A percentile compares a stretch with the other conserved stretches of the same genome.
These are phyloP conservation scores for Cronartium quercuum DNA, from an alignment of 1,284 basidiomycete genomes.

Conservation along the genomic window DNA sequence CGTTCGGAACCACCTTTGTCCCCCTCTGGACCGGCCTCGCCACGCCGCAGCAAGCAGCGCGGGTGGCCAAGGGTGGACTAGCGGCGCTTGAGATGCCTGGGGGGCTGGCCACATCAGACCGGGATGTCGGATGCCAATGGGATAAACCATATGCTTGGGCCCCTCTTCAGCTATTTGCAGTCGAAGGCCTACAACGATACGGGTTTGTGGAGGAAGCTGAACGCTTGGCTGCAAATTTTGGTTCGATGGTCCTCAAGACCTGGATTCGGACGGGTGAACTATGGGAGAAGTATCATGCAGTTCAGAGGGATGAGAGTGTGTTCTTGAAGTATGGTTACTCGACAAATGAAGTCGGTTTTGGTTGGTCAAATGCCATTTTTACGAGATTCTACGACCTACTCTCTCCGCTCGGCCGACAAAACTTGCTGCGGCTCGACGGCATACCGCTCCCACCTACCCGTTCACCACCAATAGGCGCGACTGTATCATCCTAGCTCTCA, in stretches of 20 bases:
- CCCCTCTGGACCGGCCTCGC: slow-evolving; percentile 28
- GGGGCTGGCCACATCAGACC: slow-evolving; percentile 8
- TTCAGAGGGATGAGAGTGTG: slow-evolving; percentile 10
- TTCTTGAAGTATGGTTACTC: slow-evolving; percentile 30
- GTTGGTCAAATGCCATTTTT: slow-evolving; percentile 30
- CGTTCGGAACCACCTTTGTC: slow-evolving; percentile 18
- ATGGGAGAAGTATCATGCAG: slow-evolving; percentile 32
- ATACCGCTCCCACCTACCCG: background rate
- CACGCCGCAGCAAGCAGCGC: background rate
- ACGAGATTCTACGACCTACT: slow-evolving; percentile 24
- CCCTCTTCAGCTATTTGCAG: slow-evolving; percentile 25
- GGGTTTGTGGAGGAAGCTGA: background rate
- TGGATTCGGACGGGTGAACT: slow-evolving; percentile 8
- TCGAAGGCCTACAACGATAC: slow-evolving; percentile 20
- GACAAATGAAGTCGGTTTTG: slow-evolving; percentile 29
- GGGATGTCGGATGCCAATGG: slow-evolving; percentile 23
- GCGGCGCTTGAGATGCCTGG: background rate
- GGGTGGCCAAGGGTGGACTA: background rate
- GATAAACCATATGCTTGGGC: slow-evolving; percentile 32
- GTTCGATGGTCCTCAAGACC: slow-evolving; percentile 27
- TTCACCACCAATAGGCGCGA: no score
- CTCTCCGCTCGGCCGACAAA: background rate
- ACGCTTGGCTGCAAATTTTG: slow-evolving; percentile 20
- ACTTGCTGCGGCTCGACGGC: slow-evolving; percentile 5
- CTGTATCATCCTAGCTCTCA: no score